These are phyloP conservation scores for Colletotrichum spinosum DNA, from an alignment of 2,329 filamentous ascomycete species.

Conservation along the genomic window DNA sequence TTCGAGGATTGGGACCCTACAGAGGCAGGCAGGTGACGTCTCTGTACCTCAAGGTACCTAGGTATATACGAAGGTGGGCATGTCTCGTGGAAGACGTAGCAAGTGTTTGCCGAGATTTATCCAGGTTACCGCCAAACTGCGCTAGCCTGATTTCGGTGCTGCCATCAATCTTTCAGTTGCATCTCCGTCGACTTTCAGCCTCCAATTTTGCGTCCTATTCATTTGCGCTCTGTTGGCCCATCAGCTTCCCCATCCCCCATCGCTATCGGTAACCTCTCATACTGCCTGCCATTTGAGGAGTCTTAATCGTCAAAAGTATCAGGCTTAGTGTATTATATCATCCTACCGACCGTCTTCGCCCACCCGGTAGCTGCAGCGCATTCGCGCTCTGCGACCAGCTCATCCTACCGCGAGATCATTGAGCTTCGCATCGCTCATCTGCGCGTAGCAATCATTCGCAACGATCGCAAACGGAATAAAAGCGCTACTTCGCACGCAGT, in stretches of 20 bases:
- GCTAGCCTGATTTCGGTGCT: slow-evolving; percentile 33
- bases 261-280: slow-evolving; percentile 15
- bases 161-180: slow-evolving; percentile 22
- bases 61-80: neutral
- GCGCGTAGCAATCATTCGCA: too few species aligned
- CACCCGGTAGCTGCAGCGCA: slow-evolving; percentile 19
- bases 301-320: neutral
- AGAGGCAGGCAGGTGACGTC: too few species aligned
- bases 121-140: slow-evolving; percentile 30
- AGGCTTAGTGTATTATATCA: neutral
- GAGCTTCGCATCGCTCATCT: neutral
- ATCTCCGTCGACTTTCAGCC: slow-evolving; percentile 31
- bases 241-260: slow-evolving; percentile 11
- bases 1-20: too few species aligned
- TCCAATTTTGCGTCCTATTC: slow-evolving; percentile 21
- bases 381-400: slow-evolving; percentile 19
- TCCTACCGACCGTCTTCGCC: neutral
- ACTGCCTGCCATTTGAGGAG: neutral
- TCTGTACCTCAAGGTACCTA: too few species aligned
- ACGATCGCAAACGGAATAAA: too few species aligned
- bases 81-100: slow-evolving; percentile 17
- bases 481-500: neutral
- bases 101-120: slow-evolving; percentile 16
- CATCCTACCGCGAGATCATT: neutral
- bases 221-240: slow-evolving; percentile 3